A percentile compares a stretch with the other conserved stretches of the same genome.
Evolutionary conservation across 1,284 basidiomycete genomes (phyloP).

Genomic region (Chiua sp.): DNA sequence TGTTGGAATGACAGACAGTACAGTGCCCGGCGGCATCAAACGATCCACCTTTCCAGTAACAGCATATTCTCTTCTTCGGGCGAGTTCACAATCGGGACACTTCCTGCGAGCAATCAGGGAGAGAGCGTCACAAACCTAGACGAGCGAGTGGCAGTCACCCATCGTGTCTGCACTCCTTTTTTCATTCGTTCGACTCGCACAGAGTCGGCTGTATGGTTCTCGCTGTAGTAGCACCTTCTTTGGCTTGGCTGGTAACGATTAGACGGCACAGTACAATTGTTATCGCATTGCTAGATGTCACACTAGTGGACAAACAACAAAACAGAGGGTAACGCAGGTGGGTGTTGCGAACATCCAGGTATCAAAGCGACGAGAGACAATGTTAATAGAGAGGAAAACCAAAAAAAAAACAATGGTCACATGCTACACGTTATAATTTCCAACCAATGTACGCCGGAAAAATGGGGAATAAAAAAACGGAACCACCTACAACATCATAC

Average conservation of each 20-base stretch:
- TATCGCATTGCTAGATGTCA: neutral
- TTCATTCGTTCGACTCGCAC: neutral
- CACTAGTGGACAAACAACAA: neutral
- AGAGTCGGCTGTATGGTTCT: neutral
- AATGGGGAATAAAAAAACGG: neutral
- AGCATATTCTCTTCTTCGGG: conserved; percentile 38
- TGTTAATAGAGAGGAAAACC: neutral
- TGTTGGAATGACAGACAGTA: conserved; percentile 23
- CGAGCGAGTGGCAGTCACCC: too few species aligned
- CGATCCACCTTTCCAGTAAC: conserved; percentile 29
- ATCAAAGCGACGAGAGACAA: conserved; percentile 1
- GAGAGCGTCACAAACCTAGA: neutral
- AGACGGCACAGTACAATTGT: neutral
- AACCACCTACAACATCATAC: conserved; percentile 1
- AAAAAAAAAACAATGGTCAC: neutral
- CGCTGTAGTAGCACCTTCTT: conserved; percentile 7
- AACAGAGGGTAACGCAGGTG: neutral
- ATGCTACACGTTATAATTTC: neutral
- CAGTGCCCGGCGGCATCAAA: conserved; percentile 9
- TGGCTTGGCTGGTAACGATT: neutral
- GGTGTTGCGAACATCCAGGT: conserved; percentile 2
- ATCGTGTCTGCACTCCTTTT: too few species aligned
- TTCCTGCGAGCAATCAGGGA: neutral
- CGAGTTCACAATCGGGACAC: conserved; percentile 28
- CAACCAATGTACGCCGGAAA: neutral